Conservation (phyloP, 768 basidiomycete species). For the Amanita inopinata region DNA sequence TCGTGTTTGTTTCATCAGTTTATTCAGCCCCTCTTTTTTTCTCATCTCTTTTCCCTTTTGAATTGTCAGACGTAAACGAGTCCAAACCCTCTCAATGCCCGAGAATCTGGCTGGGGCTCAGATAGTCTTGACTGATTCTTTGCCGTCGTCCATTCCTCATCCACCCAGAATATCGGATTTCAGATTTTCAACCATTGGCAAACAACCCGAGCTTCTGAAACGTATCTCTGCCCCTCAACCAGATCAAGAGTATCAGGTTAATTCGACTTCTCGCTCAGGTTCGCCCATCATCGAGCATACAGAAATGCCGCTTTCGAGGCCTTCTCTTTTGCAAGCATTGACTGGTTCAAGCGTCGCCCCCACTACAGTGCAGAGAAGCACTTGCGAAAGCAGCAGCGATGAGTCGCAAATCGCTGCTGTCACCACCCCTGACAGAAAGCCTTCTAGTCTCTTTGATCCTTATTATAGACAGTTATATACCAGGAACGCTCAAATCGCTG, state of each 20-base stretch:
- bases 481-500: not conserved
- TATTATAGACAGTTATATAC: not conserved
- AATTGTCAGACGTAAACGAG: not conserved
- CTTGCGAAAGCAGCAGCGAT: no score
- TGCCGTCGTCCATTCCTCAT: constrained; percentile 14
- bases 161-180: constrained; percentile 34
- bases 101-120: not conserved
- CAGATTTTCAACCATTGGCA: constrained; percentile 44
- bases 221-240: constrained; percentile 33
- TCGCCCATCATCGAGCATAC: constrained; percentile 2
- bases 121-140: not conserved
- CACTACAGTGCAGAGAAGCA: not conserved
- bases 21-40: constrained; percentile 4
- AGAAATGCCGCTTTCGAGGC: constrained; percentile 9
- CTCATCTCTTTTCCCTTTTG: not conserved
- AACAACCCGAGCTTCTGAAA: constrained; percentile 39
- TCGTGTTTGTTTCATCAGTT: no score
- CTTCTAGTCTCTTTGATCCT: not conserved
- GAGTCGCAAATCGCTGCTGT: not conserved
- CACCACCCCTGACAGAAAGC: not conserved
- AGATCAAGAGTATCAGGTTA: constrained; percentile 16
- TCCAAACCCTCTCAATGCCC: no score
- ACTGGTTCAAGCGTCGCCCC: constrained; percentile 4
- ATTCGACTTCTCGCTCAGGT: not conserved
- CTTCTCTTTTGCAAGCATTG: constrained; percentile 15